Evolutionary conservation across 805 yeast species (phyloP), one percentile per base, ranked within the genome.

Genomic region (Ogataea nakhonphanomensis): DNA sequence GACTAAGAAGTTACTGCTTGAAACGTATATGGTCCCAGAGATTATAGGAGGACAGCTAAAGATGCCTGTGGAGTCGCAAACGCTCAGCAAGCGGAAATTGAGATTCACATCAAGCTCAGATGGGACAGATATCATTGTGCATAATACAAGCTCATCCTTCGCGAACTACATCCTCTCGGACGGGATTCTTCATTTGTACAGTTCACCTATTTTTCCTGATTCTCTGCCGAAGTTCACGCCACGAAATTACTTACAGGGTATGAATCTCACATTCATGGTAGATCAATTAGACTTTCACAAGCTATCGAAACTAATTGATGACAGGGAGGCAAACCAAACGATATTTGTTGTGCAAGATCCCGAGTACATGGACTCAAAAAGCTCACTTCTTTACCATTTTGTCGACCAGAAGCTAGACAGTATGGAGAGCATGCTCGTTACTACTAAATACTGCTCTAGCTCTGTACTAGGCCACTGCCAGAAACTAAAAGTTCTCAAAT

Each of bases 381-480:
- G 58, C 65, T 48, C 47, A 30, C 55, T 79, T 26, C 61, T 82
- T 5, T 87, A 88, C 54, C 93, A 85, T 54, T 83, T 90, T 55
- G 59, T 71, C 11, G 64, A 73, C 8, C 76, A 70, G 8, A 57
- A 61, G 8, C 41, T 79, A 9, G 66, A 69, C 10, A 44, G 72
- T 20, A 66, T 69, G 20, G 40, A 69, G 24, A 50, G 34, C 37
- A 48, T 54, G 10, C 60, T 87, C 23, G 61, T 72, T 17, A 64
- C 67, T 15, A 67, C 89, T 0, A 71, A 70, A 40, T 70, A 73
- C 30, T 84, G 91, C 22, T 40, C 56, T 2, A 38, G 34, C 31
- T 67, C 79, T 10, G 71, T 73, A 43, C 58, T 81, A 37, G 84
- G 89, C 1, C 74, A 73, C n/a, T 83, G 91, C 54, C 89, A 81